phyloP scores from a whole-genome alignment of 768 basidiomycete species.

The Boletus sp. region DNA sequence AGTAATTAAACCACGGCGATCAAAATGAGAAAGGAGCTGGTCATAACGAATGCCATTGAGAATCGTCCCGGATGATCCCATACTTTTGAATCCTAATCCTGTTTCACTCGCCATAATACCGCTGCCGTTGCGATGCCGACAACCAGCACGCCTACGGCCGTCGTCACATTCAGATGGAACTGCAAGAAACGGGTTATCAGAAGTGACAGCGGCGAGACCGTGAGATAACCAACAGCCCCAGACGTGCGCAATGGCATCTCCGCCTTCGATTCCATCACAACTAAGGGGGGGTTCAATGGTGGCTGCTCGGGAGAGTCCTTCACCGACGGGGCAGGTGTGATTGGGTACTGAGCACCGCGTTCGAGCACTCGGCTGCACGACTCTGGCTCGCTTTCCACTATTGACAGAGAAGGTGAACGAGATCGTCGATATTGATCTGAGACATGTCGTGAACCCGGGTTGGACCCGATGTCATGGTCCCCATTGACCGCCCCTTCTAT shows the following conservation, averaged over 20 bases:
- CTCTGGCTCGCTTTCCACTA: constrained; percentile 32
- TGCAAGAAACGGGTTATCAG: constrained; percentile 27
- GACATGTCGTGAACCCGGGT: constrained; percentile 22
- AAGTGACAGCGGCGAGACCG: constrained; percentile 3
- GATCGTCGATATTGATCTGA: constrained; percentile 26
- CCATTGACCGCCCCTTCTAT: constrained; percentile 29
- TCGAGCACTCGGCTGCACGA: constrained; percentile 18
- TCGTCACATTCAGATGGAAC: constrained; percentile 36
- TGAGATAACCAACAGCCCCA: constrained; percentile 31
- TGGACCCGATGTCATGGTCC: constrained; percentile 16
- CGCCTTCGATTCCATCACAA: constrained; percentile 15
- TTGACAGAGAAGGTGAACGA: constrained; percentile 31
- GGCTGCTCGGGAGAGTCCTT: constrained; percentile 30
- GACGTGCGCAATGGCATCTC: constrained; percentile 19
- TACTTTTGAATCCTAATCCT: constrained; percentile 30
- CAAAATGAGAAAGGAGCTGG: constrained; percentile 1
- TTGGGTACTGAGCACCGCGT: constrained; percentile 25
- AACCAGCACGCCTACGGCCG: constrained; percentile 64
- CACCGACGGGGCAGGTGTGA: constrained; percentile 31
- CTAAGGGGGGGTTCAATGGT: constrained; percentile 5
- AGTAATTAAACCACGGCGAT: constrained; percentile 25
- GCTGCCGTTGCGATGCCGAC: constrained; percentile 68
- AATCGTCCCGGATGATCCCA: constrained; percentile 17
- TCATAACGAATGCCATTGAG: constrained; percentile 16
- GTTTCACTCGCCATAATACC: constrained; percentile 69